Evolutionary conservation across 768 basidiomycete genomes (phyloP), one percentile per base, ranked within the genome.

Genomic region (Lyophyllum semitale): DNA sequence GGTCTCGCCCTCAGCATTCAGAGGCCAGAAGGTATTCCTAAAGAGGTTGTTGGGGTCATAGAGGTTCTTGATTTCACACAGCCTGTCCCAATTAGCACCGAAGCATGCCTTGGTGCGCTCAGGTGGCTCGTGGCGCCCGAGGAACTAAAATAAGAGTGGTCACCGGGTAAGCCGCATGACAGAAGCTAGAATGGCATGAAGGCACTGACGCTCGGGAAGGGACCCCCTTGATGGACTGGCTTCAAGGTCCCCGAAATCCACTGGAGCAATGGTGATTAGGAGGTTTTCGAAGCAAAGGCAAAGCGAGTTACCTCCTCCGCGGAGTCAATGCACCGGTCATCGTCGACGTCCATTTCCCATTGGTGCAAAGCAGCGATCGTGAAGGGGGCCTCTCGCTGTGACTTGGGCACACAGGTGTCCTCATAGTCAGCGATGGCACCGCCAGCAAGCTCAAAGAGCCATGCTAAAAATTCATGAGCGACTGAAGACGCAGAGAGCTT

Each of bases 291-390:
- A 43, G 42, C 33, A 29, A 41, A 11, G 27, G 35, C 41, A 50
- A 44, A 35, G 46, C 26, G 29, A 61, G 79, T 61, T 53, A 88
- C 89, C 71, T 89, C 87, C 70, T 95, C 91, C 15, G 93, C 93
- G 38, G 91, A 87, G 48, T 78, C 78, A 42, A 93, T 78, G 59
- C 93, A 96, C n/a, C 84, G 77, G 41, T 86, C 83, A 65, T 96
- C 93, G 58, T 89, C 83, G 40, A 89, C 73, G 27, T 87, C 82
- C 73, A 94, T 87, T 57, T 91, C 89, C 94, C 94, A 96, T 66
- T 96, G 94, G 68, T 95, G 94, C 23, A 95, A 76, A 17, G 94
- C 93, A 2, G 91, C 89, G 51, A 96, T 84, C 2, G 90, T 94
- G 72, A 93, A 96, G 8, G 81, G 68, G 0, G 91, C 88, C 67